Evolutionary conservation across 768 basidiomycete genomes (phyloP).

Genomic region (Hortiboletus flavorubellus): DNA sequence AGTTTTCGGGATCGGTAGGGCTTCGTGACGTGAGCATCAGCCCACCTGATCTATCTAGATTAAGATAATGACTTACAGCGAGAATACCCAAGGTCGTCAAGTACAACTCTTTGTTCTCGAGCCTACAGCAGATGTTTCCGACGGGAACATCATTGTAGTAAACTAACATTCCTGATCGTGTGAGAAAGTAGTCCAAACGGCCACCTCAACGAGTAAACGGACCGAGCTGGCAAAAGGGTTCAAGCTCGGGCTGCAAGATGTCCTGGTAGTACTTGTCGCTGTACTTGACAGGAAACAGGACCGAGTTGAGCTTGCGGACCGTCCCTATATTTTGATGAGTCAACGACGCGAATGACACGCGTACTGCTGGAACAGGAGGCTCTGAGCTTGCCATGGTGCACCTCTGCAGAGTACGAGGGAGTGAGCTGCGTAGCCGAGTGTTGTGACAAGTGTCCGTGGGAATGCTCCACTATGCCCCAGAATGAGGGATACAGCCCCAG

Average conservation of each 20-base stretch:
- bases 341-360: constrained; percentile 69
- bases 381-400: constrained; percentile 24
- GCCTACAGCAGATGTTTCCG: constrained; percentile 81
- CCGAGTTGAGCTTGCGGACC: constrained; percentile 56
- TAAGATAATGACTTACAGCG: constrained; percentile 52
- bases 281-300: constrained; percentile 88
- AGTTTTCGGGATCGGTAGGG: constrained; percentile 81
- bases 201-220: constrained; percentile 32
- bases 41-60: constrained; percentile 10
- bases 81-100: constrained; percentile 92
- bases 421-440: constrained; percentile 1
- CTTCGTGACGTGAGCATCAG: constrained; percentile 37
- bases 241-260: constrained; percentile 70
- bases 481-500: constrained; percentile 5
- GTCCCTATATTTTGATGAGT: constrained; percentile 84
- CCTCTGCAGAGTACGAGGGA: not conserved
- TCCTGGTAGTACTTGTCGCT: constrained; percentile 85
- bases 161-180: constrained; percentile 44
- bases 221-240: constrained; percentile 89
- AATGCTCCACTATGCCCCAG: constrained; percentile 10
- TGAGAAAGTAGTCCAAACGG: constrained; percentile 20
- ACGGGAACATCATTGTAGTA: constrained; percentile 94
- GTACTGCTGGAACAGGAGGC: constrained; percentile 25
- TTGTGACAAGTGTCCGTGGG: constrained; percentile 20
- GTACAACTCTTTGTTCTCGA: constrained; percentile 67